Base-by-base conservation (phyloP, 768 basidiomycete genomes). In the Rossbeevera mucosa region DNA sequence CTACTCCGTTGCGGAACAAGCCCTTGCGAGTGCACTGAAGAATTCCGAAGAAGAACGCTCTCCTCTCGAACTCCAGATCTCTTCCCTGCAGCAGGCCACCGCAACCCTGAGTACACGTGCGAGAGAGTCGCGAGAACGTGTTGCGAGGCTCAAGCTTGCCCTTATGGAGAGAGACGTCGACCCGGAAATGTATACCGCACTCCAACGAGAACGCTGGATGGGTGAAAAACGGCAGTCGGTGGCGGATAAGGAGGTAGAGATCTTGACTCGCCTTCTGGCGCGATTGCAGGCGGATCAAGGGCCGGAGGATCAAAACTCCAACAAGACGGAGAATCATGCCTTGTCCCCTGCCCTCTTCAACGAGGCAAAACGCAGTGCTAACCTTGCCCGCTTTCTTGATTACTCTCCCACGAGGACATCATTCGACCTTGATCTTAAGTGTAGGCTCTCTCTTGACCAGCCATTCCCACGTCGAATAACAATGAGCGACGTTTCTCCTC, bases 191-290 rank as follows among this genome's bases (percentile, higher is more conserved):
- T 76, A 72, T 52, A 63, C 66, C 51, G 53, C 71, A 8, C 64
- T 78, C 36, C 74, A 79, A 53, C 72, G 71, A 1, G 72, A 79
- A 45, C 73, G 77, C 26, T 81, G 79, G 80, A 68, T 74, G 65
- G 75, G 77, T 53, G 80, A 82, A 57, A 72, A 72, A 54, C 68
- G 74, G 51, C 71, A 72, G 49, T 48, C 56, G 26, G 70, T 64
- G 20, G 69, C 71, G 18, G 66, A 71, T 50, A 59, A 71, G 45
- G 69, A 80, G 50, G 63, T 70, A 25, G 67, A 72, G 56, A 54
- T 50, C 22, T 52, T 78, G 51, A 65, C 64, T 50, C 66, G 70
- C 53, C 72, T 74, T 31, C 59, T 79, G 29, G 55, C 59, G 38
- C 63, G 56, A 40, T 54, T 76, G 48, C 53, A 51, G 59, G 66